Base-by-base conservation (phyloP, 495 filamentous ascomycete species). In the Penicillium macrosclerotiorum region DNA sequence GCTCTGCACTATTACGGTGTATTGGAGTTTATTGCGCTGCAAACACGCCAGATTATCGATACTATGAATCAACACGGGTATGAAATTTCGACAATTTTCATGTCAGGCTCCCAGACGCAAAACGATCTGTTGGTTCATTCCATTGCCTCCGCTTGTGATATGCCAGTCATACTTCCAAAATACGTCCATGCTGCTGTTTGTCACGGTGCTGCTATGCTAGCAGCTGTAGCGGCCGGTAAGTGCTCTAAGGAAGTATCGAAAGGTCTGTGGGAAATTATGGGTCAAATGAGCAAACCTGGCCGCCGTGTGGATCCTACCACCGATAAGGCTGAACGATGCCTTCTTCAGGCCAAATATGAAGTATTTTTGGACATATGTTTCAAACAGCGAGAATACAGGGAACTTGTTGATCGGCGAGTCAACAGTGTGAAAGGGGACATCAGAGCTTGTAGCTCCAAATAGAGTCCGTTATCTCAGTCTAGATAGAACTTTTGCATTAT, bases 91-190 rank as follows among this genome's bases (percentile, higher is more conserved):
- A 91, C 86, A 39, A 95, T 98, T 64, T 98, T 96, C 77, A 96
- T 98, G 92, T 93, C 87, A 19, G 92, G 92, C 45, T 90, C 86
- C 17, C 93, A 96, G 60, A 96, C 93, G 73, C 90, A 95, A 67
- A 98, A 98, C 63, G 78, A 83, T 20, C 83, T 98, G 42, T 73
- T 98, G 19, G 91, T 96, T 79, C 72, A 82, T 19, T 83, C 96
- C 25, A 88, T 96, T 47, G 90, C 93, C 5, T 88, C 90, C 8
- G 88, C 84, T 6, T 96, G 90, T 64, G 80, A 82, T 36, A 90
- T 92, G 80, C 92, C 90, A 5, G 93, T 96, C 27, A 64, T 94
- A 23, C 90, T 96, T 39, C 92, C 93, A 5, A 77, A 82, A 33
- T 96, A 96, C 54, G 86, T 95, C 47, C 81, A 94, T 62, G 91